Percentiles rank a stretch among this genome's conserved stretches.
phyloP scores from a whole-genome alignment of 2,329 filamentous ascomycete genomes.

The Fusarium pseudoanthophilum region DNA sequence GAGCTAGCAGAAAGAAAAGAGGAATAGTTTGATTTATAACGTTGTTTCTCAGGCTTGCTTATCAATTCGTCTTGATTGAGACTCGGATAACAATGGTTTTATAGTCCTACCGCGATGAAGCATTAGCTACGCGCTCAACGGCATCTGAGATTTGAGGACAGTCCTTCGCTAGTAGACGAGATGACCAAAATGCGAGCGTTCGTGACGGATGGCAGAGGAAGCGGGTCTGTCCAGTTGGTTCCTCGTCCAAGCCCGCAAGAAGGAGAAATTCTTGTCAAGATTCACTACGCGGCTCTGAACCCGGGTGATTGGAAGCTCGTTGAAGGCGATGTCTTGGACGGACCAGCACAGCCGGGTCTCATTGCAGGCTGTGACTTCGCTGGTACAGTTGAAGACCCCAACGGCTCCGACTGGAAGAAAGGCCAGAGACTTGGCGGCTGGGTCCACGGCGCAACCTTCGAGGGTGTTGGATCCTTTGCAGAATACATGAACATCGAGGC shows the following conservation, averaged over 20 bases:
- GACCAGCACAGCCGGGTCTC: not conserved
- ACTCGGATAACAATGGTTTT: no score
- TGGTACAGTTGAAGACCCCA: not conserved
- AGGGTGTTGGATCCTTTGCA: not conserved
- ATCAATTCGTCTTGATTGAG: not conserved
- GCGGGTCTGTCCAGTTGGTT: not conserved
- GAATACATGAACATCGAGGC: slow-evolving; percentile 1
- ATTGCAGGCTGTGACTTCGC: slow-evolving; percentile 15
- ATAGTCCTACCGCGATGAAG: not conserved
- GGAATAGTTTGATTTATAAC: not conserved
- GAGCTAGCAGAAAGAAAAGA: not conserved
- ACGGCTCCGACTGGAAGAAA: not conserved
- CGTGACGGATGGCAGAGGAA: not conserved
- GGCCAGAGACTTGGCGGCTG: slow-evolving; percentile 9
- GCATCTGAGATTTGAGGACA: not conserved
- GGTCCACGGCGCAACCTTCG: slow-evolving; percentile 2
- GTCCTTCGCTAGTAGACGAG: no score
- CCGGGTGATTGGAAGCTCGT: slow-evolving; percentile 19
- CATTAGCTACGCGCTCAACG: not conserved
- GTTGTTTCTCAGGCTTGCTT: not conserved
- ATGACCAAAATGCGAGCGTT: slow-evolving; percentile 12
- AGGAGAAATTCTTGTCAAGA: not conserved
- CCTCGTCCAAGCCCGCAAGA: not conserved
- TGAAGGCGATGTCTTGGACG: not conserved
- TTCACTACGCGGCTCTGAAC: slow-evolving; percentile 3